A percentile compares a stretch with the other conserved stretches of the same genome.
phyloP scores from a whole-genome alignment of 2,329 filamentous ascomycete species.

The Diplodia mutila region DNA sequence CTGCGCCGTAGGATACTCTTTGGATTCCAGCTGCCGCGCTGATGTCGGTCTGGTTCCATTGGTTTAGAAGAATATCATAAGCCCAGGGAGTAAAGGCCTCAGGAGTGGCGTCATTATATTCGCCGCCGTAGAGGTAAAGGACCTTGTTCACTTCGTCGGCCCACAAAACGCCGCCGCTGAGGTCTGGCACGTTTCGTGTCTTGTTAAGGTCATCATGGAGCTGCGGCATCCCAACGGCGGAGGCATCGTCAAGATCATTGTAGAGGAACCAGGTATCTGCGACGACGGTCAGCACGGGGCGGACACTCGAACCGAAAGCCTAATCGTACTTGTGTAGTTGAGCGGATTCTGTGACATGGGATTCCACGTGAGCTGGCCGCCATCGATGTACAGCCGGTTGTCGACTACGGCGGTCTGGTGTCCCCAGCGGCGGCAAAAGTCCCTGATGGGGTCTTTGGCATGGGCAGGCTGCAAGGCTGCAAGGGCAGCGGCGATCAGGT shows the following conservation, averaged over 20 bases:
- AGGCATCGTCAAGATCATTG: conserved; percentile 57
- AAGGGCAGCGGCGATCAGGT: conserved; percentile 37
- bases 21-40: conserved; percentile 46
- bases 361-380: conserved; percentile 62
- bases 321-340: conserved; percentile 60
- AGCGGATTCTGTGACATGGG: conserved; percentile 51
- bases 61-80: conserved; percentile 61
- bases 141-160: conserved; percentile 65
- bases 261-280: conserved; percentile 61
- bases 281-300: not conserved
- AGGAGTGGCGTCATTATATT: conserved; percentile 51
- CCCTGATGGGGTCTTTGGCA: conserved; percentile 54
- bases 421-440: conserved; percentile 55
- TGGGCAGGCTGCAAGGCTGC: conserved; percentile 34
- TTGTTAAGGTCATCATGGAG: conserved; percentile 63
- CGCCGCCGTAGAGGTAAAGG: conserved; percentile 66
- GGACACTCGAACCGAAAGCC: not conserved
- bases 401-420: conserved; percentile 66
- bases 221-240: conserved; percentile 50
- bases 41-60: conserved; percentile 57
- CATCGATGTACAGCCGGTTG: conserved; percentile 64
- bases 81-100: conserved; percentile 56
- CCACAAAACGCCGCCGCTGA: conserved; percentile 59
- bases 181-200: conserved; percentile 59
- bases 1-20: conserved; percentile 61